A percentile compares a stretch with the other conserved stretches of the same genome.
phyloP scores from a whole-genome alignment of 306 rosid genomes.

The Cyclanthera cordifolia region DNA sequence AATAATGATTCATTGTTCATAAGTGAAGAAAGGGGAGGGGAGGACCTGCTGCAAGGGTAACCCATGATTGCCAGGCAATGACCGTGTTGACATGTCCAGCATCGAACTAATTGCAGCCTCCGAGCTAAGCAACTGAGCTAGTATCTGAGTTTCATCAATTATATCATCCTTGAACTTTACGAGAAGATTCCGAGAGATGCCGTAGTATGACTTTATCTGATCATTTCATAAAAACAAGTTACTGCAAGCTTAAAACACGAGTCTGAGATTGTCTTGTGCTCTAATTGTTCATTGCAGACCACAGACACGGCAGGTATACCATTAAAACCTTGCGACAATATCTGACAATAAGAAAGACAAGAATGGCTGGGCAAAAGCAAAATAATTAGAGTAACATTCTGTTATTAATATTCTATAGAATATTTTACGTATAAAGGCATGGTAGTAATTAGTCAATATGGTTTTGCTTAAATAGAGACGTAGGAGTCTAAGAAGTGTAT shows the following conservation, averaged over 20 bases:
- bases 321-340: not conserved
- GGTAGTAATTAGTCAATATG: too few relatives aligned
- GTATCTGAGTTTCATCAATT: constrained; percentile 70
- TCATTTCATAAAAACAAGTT: constrained; percentile 1
- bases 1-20: not conserved
- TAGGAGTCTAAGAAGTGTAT: too few relatives aligned
- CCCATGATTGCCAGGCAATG: constrained; percentile 79
- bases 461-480: too few relatives aligned
- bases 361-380: not conserved
- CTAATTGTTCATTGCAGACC: not conserved
- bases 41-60: constrained; percentile 90
- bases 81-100: constrained; percentile 93
- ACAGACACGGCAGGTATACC: not conserved
- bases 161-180: constrained; percentile 72
- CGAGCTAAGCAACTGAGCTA: constrained; percentile 80
- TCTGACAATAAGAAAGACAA: not conserved
- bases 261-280: not conserved
- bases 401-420: too few relatives aligned
- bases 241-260: not conserved
- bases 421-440: too few relatives aligned
- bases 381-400: too few relatives aligned
- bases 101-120: constrained; percentile 79
- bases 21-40: constrained; percentile 7
- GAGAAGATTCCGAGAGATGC: constrained; percentile 80
- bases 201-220: constrained; percentile 92